Evolutionary conservation across 208 protist genomes (phyloP), one percentile per base, ranked within the genome.

Genomic region (Balamuthia mandrillaris): DNA sequence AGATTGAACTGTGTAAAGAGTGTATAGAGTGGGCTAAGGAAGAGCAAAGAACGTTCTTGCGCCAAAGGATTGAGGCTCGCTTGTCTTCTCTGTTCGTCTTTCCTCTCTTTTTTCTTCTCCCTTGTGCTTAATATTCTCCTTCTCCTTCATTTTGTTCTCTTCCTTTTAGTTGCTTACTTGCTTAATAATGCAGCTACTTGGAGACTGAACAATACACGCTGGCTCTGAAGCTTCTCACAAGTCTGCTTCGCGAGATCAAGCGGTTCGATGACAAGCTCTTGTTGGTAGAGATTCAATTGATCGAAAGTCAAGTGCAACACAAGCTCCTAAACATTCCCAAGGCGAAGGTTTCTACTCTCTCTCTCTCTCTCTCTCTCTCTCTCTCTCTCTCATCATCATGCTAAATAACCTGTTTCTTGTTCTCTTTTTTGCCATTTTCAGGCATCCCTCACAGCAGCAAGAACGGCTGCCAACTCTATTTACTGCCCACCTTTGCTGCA

Each of bases 401-500:
- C 24, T 18, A 21, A 18, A n/a, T 33, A 6, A 90, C 29, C 10
- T 90, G 66, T 82, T 58, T 85, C 45, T 12, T 18, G n/a, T 2
- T 86, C n/a, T 10, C 41, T 16, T 81, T 88, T 81, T 72, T 4
- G 37, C 37, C 83, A 61, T 35, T 21, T 63, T 0, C 68, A 91
- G 14, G 96, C 97, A 2, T 93, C 98, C 29, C 93, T 99, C 7
- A 98, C 98, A 0, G 91, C 97, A 12, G 97, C 97, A 16, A 94
- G 98, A 52, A 99, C 98, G 18, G 96, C 94, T 41, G 97, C 98
- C 0, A 98, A 99, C 92, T 94, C 96, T 61, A 99, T 99, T 88
- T 99, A 99, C 92, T 99, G 96, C 90, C 96, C 96, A 35, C 97
- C 97, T 47, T 88, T 96, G 9, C 90, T 98, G n/a, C 98, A 99